phyloP scores from a whole-genome alignment of 2,329 filamentous ascomycete genomes.

The Stromatinia cepivora region DNA sequence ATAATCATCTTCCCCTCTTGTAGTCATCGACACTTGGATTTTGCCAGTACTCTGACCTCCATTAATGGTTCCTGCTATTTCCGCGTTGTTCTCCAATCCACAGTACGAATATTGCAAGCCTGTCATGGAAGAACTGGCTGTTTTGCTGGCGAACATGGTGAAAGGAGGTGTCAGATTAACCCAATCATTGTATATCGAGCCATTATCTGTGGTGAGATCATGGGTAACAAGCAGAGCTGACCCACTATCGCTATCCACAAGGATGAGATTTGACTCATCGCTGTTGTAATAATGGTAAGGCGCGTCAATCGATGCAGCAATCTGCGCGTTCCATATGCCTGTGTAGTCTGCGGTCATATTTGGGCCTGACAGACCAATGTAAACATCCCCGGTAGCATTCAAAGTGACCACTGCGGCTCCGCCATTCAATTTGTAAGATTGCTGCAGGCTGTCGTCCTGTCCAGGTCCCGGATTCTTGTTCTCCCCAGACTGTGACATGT shows the following conservation, averaged over 20 bases:
- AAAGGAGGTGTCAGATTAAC: slow-evolving; percentile 64
- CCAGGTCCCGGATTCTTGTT: slow-evolving; percentile 67
- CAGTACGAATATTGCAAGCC: slow-evolving; percentile 82
- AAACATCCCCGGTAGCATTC: slow-evolving; percentile 66
- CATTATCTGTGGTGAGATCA: slow-evolving; percentile 61
- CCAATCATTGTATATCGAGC: slow-evolving; percentile 54
- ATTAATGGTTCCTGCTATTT: slow-evolving; percentile 59
- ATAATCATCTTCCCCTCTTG: slow-evolving; percentile 61
- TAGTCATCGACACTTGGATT: slow-evolving; percentile 65
- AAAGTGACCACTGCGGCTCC: slow-evolving; percentile 54
- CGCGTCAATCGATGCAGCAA: slow-evolving; percentile 79
- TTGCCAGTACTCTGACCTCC: slow-evolving; percentile 46
- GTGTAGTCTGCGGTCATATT: slow-evolving; percentile 52
- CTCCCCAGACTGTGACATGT: slow-evolving; percentile 65
- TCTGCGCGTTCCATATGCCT: slow-evolving; percentile 74
- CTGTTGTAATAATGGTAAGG: slow-evolving; percentile 68
- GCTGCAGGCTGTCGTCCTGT: slow-evolving; percentile 31
- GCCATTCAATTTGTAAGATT: slow-evolving; percentile 30
- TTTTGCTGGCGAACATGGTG: slow-evolving; percentile 73
- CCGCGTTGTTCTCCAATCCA: slow-evolving; percentile 67
- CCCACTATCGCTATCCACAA: slow-evolving; percentile 81
- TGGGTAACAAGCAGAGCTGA: slow-evolving; percentile 78
- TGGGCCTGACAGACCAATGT: slow-evolving; percentile 73
- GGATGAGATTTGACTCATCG: slow-evolving; percentile 55
- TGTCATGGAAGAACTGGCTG: slow-evolving; percentile 57